These are phyloP conservation scores for Dimargaris cristalligena DNA, from an alignment of 192 early-diverging fungal species.

Conservation along the genomic window DNA sequence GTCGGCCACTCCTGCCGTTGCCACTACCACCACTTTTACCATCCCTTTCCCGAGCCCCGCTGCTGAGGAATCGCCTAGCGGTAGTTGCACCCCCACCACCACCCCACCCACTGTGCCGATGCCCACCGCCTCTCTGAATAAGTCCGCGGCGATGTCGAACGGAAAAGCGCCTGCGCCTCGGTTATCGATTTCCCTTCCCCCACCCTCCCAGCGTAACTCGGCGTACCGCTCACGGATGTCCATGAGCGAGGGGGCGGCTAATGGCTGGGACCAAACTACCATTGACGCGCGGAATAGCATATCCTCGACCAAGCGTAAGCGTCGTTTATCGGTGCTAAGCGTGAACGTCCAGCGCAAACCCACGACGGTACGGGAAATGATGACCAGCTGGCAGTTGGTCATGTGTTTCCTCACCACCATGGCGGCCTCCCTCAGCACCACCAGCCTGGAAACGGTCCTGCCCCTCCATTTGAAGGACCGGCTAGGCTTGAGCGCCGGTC, in stretches of 20 bases:
- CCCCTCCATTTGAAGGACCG: constrained; percentile 20
- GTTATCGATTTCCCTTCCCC: no score
- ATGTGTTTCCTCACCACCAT: constrained; percentile 8
- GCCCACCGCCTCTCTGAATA: no score
- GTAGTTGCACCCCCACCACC: no score
- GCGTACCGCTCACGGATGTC: no score
- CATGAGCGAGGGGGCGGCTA: no score
- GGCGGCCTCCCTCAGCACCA: not conserved
- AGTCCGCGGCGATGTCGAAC: no score
- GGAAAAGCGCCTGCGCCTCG: no score
- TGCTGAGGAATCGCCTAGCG: no score
- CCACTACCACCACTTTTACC: not conserved
- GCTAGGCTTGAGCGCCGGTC: constrained; percentile 14
- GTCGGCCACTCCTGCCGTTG: not conserved
- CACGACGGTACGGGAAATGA: not conserved
- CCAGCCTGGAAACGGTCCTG: constrained; percentile 22
- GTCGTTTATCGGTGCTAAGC: not conserved
- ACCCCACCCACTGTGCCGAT: no score
- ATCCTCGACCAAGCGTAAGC: not conserved
- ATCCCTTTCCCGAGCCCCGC: not conserved
- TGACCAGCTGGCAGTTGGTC: not conserved
- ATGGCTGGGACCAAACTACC: no score
- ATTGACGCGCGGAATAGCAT: no score
- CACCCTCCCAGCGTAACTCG: no score
- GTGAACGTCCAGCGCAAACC: not conserved